Conservation (phyloP, 139 green algal genomes). For the Volvox reticuliferus region DNA sequence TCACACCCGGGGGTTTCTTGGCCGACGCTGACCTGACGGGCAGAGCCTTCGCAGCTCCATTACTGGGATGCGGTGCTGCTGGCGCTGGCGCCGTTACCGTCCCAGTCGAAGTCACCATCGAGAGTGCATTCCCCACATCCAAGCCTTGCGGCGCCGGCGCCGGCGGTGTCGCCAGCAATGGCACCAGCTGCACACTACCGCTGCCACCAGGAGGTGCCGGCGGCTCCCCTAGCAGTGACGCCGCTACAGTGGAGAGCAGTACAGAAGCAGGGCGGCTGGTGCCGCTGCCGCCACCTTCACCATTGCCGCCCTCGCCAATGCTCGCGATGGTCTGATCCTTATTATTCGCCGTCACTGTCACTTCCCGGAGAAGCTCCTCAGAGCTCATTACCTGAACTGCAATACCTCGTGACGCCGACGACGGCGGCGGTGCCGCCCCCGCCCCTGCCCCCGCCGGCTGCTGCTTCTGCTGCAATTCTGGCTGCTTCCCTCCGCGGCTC, state of each 20-base stretch:
- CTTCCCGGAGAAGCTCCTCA: conserved; percentile 1
- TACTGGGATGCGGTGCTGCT: neutral
- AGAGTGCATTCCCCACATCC: neutral
- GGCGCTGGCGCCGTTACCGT: neutral
- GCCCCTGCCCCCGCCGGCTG: neutral
- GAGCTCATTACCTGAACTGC: neutral
- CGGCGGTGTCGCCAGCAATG: neutral
- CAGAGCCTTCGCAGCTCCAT: neutral
- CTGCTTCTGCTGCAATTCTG: neutral
- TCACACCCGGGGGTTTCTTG: neutral
- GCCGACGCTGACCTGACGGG: neutral
- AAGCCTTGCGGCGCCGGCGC: neutral
- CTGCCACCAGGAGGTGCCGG: neutral
- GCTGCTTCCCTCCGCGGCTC: neutral
- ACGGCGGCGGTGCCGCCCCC: neutral
- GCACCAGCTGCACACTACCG: conserved; percentile 7
- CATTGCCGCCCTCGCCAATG: neutral
- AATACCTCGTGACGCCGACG: neutral
- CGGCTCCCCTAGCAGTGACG: neutral
- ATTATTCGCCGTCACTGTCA: neutral
- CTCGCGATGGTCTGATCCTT: neutral
- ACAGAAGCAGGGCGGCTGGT: neutral
- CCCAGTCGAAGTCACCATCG: neutral
- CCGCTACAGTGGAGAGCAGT: conserved; percentile 22
- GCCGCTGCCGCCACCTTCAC: neutral